A percentile compares a stretch with the other conserved stretches of the same genome.
phyloP scores from a whole-genome alignment of 2,329 filamentous ascomycete species.

The Hysterium pulicare region DNA sequence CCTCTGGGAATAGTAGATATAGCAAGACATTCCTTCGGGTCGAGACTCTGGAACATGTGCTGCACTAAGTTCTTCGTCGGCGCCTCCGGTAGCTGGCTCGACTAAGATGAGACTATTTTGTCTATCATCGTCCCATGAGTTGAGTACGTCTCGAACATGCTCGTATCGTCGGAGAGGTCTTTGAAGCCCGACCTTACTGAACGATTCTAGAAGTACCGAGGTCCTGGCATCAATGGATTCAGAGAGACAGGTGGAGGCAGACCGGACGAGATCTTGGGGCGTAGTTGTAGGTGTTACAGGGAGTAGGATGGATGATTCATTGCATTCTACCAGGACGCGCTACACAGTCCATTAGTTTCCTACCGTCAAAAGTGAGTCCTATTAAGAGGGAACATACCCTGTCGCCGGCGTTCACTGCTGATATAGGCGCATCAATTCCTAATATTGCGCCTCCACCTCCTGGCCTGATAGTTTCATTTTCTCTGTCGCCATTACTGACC shows the following conservation, averaged over 20 bases:
- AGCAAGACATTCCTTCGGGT: conserved; percentile 64
- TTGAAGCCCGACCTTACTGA: conserved; percentile 71
- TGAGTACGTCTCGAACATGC: conserved; percentile 79
- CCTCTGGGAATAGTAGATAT: conserved; percentile 76
- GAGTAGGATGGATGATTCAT: conserved; percentile 66
- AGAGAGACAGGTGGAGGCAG: conserved; percentile 61
- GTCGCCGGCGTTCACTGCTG: conserved; percentile 76
- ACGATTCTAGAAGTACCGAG: conserved; percentile 75
- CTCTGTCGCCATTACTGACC: conserved; percentile 18
- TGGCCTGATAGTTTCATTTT: conserved; percentile 37
- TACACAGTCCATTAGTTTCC: conserved; percentile 38
- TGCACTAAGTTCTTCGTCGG: conserved; percentile 62
- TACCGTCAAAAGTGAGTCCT: conserved; percentile 9
- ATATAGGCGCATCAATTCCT: conserved; percentile 71
- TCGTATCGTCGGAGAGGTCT: conserved; percentile 83
- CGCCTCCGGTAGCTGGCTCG: conserved; percentile 52
- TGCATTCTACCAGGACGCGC: conserved; percentile 70
- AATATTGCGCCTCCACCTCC: conserved; percentile 49
- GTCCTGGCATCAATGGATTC: conserved; percentile 62
- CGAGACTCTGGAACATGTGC: conserved; percentile 60
- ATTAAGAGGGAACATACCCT: conserved; percentile 47
- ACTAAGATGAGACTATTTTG: conserved; percentile 72
- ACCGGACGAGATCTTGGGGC: conserved; percentile 66
- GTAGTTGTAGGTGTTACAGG: conserved; percentile 73
- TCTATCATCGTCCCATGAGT: conserved; percentile 83